phyloP scores from a whole-genome alignment of 495 filamentous ascomycete species.

The Sordaria brevicollis region DNA sequence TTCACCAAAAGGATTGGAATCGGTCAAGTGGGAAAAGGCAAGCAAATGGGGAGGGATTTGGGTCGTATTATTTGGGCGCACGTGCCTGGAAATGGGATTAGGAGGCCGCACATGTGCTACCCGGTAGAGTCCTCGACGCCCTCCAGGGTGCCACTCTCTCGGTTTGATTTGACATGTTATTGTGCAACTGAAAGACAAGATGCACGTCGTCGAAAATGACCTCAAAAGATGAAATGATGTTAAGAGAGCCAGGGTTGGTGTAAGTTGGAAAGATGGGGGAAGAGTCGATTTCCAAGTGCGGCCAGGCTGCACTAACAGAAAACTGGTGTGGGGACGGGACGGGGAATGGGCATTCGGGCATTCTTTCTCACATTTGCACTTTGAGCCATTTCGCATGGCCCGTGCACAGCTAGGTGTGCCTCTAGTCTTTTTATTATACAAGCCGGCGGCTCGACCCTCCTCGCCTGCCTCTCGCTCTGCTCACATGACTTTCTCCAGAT shows the following conservation, averaged over 20 bases:
- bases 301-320: neutral
- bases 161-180: neutral
- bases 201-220: neutral
- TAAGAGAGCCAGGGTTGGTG: neutral
- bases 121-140: neutral
- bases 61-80: neutral
- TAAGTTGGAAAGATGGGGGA: neutral
- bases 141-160: neutral
- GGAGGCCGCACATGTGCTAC: neutral
- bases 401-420: slow-evolving; percentile 8
- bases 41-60: neutral
- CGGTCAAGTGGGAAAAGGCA: neutral
- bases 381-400: slow-evolving; percentile 6
- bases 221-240: neutral
- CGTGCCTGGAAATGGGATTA: neutral
- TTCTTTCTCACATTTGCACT: neutral
- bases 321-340: neutral
- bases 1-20: neutral
- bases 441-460: neutral
- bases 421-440: slow-evolving; percentile 9
- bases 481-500: slow-evolving; percentile 24
- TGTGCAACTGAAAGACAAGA: neutral
- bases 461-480: slow-evolving; percentile 12
- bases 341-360: neutral
- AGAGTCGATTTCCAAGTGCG: neutral